These are phyloP conservation scores for Atkinsonella hypoxylon DNA, from an alignment of 2,329 filamentous ascomycete genomes.

Conservation along the genomic window DNA sequence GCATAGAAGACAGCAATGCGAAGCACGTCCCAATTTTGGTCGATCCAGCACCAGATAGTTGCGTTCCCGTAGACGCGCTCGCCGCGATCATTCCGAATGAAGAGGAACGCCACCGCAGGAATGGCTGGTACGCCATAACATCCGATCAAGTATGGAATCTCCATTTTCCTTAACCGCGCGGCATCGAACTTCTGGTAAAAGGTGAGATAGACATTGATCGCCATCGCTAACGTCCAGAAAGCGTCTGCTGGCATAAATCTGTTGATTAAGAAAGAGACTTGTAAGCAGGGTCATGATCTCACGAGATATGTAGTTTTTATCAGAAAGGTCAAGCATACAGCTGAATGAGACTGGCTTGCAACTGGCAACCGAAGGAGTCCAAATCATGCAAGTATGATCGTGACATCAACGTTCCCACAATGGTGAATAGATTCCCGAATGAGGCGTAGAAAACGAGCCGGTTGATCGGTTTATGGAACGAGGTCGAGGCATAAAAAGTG, in stretches of 20 bases:
- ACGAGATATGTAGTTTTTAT: too few relatives aligned
- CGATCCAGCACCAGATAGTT: constrained; percentile 73
- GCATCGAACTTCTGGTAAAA: constrained; percentile 66
- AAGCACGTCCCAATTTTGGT: constrained; percentile 53
- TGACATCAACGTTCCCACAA: constrained; percentile 64
- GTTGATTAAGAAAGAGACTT: constrained; percentile 10
- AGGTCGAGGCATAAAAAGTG: constrained; percentile 55
- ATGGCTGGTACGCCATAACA: constrained; percentile 67
- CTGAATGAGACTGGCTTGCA: constrained; percentile 71
- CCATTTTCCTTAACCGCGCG: constrained; percentile 49
- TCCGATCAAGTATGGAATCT: constrained; percentile 54
- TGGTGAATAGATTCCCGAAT: constrained; percentile 68
- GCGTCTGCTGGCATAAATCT: constrained; percentile 72
- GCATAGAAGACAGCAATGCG: constrained; percentile 66
- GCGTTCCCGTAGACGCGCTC: constrained; percentile 60
- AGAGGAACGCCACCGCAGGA: constrained; percentile 55
- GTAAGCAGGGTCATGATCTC: background rate
- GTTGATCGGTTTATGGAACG: constrained; percentile 80
- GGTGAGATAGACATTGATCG: constrained; percentile 70
- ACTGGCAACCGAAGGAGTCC: constrained; percentile 47
- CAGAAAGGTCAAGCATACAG: too few relatives aligned
- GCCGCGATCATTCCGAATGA: constrained; percentile 42
- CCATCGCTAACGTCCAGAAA: constrained; percentile 71
- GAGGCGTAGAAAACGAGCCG: constrained; percentile 74
- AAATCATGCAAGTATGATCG: constrained; percentile 41